Percentiles rank a stretch among this genome's conserved stretches.
Conservation (phyloP, 768 basidiomycete species). For the Lactifluus volemus region DNA sequence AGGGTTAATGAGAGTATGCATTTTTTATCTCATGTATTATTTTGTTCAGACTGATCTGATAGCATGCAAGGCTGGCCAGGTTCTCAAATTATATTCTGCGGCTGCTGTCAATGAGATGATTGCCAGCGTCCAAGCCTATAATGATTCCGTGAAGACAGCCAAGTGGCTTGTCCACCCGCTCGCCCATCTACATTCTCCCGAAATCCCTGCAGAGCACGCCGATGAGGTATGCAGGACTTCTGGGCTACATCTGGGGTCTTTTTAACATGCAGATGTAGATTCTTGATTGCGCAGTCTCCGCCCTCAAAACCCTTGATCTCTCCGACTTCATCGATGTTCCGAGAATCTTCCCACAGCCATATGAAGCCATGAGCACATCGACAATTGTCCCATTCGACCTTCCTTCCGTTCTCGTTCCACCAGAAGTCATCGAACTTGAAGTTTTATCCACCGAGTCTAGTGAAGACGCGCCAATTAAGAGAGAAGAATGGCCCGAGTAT, state of each 20-base stretch:
- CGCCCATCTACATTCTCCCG: slow-evolving; percentile 40
- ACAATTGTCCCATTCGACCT: slow-evolving; percentile 50
- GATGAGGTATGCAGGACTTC: slow-evolving; percentile 45
- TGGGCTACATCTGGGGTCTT: neutral
- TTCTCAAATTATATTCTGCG: slow-evolving; percentile 51
- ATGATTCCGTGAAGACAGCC: slow-evolving; percentile 46
- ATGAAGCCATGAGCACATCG: slow-evolving; percentile 39
- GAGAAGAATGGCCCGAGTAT: slow-evolving; percentile 77
- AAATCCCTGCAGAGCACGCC: slow-evolving; percentile 37
- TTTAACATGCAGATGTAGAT: slow-evolving; percentile 37
- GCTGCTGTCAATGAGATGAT: slow-evolving; percentile 62
- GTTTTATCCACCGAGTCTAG: slow-evolving; percentile 57
- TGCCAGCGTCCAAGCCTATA: slow-evolving; percentile 59
- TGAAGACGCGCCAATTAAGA: slow-evolving; percentile 65
- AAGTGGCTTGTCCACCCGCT: slow-evolving; percentile 63
- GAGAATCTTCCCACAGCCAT: slow-evolving; percentile 58
- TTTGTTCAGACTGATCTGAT: neutral
- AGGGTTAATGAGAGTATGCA: slow-evolving; percentile 61
- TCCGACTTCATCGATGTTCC: slow-evolving; percentile 50
- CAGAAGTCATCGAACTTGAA: slow-evolving; percentile 79
- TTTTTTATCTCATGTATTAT: neutral
- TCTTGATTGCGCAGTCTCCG: slow-evolving; percentile 61
- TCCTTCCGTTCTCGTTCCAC: slow-evolving; percentile 76
- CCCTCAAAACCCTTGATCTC: slow-evolving; percentile 52
- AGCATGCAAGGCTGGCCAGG: slow-evolving; percentile 51